phyloP scores from a whole-genome alignment of 257 asterid species.

The Solanum etuberosum region DNA sequence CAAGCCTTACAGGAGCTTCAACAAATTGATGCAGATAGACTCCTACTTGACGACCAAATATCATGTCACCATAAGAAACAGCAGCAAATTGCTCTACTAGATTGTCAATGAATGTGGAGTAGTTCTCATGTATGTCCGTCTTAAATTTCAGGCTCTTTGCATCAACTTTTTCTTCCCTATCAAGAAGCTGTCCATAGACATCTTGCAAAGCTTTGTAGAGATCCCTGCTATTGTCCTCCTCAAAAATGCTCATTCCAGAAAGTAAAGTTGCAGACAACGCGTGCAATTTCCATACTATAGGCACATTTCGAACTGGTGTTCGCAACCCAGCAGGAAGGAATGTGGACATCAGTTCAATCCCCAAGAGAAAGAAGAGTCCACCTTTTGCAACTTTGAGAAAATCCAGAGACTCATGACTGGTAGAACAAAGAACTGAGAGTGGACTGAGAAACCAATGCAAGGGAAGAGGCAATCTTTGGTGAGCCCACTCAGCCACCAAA shows the following conservation, averaged over 20 bases:
- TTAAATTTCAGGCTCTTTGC: constrained; percentile 34
- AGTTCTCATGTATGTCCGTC: constrained; percentile 55
- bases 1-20: constrained; percentile 71
- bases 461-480: constrained; percentile 89
- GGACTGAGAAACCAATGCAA: constrained; percentile 89
- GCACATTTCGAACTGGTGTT: constrained; percentile 34
- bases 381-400: constrained; percentile 48
- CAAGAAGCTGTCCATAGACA: constrained; percentile 51
- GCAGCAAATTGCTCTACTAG: constrained; percentile 89
- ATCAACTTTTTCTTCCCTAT: constrained; percentile 11
- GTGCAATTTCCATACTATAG: constrained; percentile 84
- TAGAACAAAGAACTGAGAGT: constrained; percentile 30
- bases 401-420: constrained; percentile 16
- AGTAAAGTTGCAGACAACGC: constrained; percentile 65
- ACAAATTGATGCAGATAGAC: constrained; percentile 55
- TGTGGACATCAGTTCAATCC: constrained; percentile 51
- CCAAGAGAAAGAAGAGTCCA: constrained; percentile 83
- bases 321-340: constrained; percentile 15
- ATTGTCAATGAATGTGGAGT: constrained; percentile 64
- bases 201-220: constrained; percentile 58
- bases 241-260: constrained; percentile 62
- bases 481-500: constrained; percentile 67
- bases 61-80: constrained; percentile 75
- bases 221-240: constrained; percentile 65
- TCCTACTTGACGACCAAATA: constrained; percentile 84